phyloP scores from a whole-genome alignment of 2,329 filamentous ascomycete species.

The Stylonectria norvegica region DNA sequence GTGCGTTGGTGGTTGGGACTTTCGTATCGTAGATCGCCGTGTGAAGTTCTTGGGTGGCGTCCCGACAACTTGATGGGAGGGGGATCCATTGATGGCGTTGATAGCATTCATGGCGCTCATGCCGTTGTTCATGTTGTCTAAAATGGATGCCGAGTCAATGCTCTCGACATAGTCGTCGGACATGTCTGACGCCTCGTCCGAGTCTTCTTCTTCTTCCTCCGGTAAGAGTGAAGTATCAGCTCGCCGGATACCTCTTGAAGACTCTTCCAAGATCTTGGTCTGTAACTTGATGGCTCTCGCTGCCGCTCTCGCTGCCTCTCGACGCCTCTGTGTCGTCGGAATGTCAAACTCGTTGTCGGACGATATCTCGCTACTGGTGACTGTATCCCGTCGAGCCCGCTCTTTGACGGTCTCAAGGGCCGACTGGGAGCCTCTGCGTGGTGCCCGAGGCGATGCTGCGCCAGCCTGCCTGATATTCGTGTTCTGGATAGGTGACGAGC shows the following conservation, averaged over 20 bases:
- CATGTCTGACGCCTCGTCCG: conserved; percentile 60
- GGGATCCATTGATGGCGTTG: conserved; percentile 49
- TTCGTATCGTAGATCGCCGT: conserved; percentile 61
- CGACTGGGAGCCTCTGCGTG: conserved; percentile 66
- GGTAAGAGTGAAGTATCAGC: conserved; percentile 51
- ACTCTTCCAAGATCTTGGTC: conserved; percentile 38
- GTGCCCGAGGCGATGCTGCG: conserved; percentile 46
- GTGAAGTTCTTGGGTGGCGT: conserved; percentile 60
- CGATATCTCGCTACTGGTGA: conserved; percentile 78
- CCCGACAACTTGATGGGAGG: conserved; percentile 58
- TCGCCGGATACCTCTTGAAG: conserved; percentile 39
- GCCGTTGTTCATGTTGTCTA: conserved; percentile 58
- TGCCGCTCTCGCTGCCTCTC: conserved; percentile 58
- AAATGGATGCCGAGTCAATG: conserved; percentile 67
- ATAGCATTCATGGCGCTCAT: conserved; percentile 40
- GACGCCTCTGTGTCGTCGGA: conserved; percentile 60
- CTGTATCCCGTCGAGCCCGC: conserved; percentile 67
- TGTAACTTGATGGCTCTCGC: conserved; percentile 39
- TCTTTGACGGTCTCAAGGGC: conserved; percentile 68
- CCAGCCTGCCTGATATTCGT: conserved; percentile 56
- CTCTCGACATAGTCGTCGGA: conserved; percentile 64
- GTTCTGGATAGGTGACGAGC: conserved; percentile 63
- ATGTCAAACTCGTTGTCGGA: conserved; percentile 77
- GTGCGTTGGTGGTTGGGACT: conserved; percentile 53
- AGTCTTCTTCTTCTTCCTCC: conserved; percentile 58